Conservation (phyloP, 805 yeast genomes). For the Starmerella stigmatis region DNA sequence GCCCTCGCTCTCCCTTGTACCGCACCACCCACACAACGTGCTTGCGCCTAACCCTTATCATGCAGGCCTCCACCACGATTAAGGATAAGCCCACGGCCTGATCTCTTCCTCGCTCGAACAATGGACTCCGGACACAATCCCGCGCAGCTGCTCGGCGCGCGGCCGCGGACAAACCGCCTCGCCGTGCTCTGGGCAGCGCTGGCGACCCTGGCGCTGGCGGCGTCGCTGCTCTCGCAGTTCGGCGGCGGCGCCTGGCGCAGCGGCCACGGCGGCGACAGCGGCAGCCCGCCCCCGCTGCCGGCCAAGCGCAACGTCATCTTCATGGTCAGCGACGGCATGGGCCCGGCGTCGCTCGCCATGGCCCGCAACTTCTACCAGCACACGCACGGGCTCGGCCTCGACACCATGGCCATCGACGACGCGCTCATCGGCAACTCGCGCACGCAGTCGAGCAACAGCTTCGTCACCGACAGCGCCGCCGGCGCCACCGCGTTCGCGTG, state of each 20-base stretch:
- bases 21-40: too few species aligned
- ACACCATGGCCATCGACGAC: slow-evolving; percentile 53
- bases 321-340: slow-evolving; percentile 93
- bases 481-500: slow-evolving; percentile 94
- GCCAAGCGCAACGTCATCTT: slow-evolving; percentile 56
- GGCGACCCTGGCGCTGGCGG: slow-evolving; percentile 4
- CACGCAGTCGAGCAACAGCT: slow-evolving; percentile 64
- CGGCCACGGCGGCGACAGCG: background rate
- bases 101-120: too few species aligned
- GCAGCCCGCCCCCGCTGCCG: background rate
- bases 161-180: background rate
- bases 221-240: background rate
- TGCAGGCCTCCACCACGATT: too few species aligned
- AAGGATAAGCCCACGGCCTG: too few species aligned
- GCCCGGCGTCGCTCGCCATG: slow-evolving; percentile 74
- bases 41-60: slow-evolving; percentile 4
- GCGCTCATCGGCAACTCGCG: slow-evolving; percentile 74
- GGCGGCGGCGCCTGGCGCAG: background rate
- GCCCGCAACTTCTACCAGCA: slow-evolving; percentile 66
- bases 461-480: slow-evolving; percentile 91
- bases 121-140: slow-evolving; percentile 5
- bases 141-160: background rate
- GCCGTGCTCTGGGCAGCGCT: slow-evolving; percentile 8
- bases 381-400: slow-evolving; percentile 38
- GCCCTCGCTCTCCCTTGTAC: too few species aligned